These are phyloP conservation scores for Sugiyamaella chiloensis DNA, from an alignment of 805 yeast genomes.

Conservation along the genomic window DNA sequence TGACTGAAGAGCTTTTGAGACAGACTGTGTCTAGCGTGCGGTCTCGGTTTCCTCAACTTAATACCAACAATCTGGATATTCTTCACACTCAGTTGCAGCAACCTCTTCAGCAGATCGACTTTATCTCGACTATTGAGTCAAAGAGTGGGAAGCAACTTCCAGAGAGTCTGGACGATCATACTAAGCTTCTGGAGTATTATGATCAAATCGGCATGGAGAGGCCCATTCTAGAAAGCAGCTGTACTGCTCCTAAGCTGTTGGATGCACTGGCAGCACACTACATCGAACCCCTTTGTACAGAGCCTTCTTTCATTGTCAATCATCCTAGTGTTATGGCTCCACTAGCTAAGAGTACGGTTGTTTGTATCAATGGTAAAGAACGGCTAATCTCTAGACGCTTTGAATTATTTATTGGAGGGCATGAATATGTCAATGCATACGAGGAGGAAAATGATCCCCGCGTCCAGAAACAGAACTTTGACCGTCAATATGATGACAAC, in stretches of 20 bases:
- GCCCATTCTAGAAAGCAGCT: conserved; percentile 22
- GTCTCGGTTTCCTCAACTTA: conserved; percentile 7
- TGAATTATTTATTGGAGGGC: conserved; percentile 76
- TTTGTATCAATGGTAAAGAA: conserved; percentile 26
- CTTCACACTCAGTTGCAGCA: conserved; percentile 12
- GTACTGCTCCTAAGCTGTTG: conserved; percentile 54
- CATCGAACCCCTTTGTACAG: conserved; percentile 61
- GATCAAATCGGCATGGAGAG: conserved; percentile 34
- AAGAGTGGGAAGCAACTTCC: conserved; percentile 54
- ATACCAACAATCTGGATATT: conserved; percentile 17
- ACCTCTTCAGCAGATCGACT: conserved; percentile 52
- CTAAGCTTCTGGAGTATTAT: conserved; percentile 43
- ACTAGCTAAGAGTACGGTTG: conserved; percentile 62
- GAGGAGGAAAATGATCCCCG: conserved; percentile 94
- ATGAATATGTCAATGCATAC: conserved; percentile 87
- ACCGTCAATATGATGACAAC: conserved; percentile 41
- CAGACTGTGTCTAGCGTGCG: conserved; percentile 38
- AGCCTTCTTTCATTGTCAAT: conserved; percentile 73
- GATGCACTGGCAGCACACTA: conserved; percentile 59
- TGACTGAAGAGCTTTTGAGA: conserved; percentile 58
- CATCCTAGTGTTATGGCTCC: conserved; percentile 89
- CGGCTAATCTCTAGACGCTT: conserved; percentile 61
- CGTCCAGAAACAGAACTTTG: conserved; percentile 62
- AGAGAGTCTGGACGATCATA: conserved; percentile 35
- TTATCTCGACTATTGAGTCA: conserved; percentile 58